phyloP scores from a whole-genome alignment of 2,329 filamentous ascomycete genomes.

The Alternaria alternata region DNA sequence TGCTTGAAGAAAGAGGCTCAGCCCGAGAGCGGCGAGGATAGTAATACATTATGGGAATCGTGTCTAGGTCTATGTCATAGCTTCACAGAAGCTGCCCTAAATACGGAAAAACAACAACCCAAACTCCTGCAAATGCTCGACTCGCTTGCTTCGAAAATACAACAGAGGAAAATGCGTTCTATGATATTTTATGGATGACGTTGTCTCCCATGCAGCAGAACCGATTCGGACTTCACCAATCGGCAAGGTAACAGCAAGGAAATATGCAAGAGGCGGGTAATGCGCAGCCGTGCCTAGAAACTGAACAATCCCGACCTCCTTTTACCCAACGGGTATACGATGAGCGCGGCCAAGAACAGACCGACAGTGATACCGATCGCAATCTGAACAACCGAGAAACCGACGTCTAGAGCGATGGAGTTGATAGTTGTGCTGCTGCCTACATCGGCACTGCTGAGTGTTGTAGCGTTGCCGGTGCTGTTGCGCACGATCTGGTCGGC shows the following conservation, averaged over 20 bases:
- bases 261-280: background rate
- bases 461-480: constrained; percentile 55
- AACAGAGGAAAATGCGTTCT: background rate
- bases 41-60: constrained; percentile 1
- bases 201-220: background rate
- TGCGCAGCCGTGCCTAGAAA: constrained; percentile 26
- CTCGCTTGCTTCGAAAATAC: constrained; percentile 11
- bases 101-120: background rate
- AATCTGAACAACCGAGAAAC: constrained; percentile 59
- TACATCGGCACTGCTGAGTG: constrained; percentile 42
- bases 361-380: constrained; percentile 62
- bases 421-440: constrained; percentile 44
- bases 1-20: background rate
- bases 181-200: background rate
- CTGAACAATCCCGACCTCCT: constrained; percentile 52
- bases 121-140: constrained; percentile 13
- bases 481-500: constrained; percentile 64
- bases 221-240: background rate
- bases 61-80: constrained; percentile 4
- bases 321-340: constrained; percentile 61
- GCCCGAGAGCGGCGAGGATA: background rate
- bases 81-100: background rate
- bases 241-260: background rate
- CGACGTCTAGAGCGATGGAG: constrained; percentile 57
- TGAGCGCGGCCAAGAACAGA: constrained; percentile 57